These are phyloP conservation scores for Arxiozyma bovina DNA, from an alignment of 1,139 yeast genomes.

Conservation along the genomic window DNA sequence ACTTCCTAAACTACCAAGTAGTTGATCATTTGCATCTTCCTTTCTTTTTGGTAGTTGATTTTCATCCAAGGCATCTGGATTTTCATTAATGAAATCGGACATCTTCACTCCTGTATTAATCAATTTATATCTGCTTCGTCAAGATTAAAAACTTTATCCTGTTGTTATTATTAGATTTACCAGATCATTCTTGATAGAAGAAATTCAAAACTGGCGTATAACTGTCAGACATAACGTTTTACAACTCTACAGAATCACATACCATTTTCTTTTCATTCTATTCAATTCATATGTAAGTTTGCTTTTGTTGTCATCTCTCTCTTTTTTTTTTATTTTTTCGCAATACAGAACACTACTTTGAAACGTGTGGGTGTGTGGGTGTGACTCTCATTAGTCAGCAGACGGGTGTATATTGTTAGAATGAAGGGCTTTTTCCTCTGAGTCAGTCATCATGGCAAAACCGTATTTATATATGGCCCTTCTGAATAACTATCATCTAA, in stretches of 20 bases:
- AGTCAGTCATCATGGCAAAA: not conserved
- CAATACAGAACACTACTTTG: not conserved
- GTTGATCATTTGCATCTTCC: slow-evolving; percentile 22
- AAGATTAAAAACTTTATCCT: not conserved
- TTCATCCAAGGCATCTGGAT: slow-evolving; percentile 76
- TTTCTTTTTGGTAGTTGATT: slow-evolving; percentile 66
- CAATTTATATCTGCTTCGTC: not conserved
- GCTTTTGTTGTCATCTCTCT: not conserved
- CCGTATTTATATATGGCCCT: too few relatives aligned
- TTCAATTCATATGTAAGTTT: not conserved
- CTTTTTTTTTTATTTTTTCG: not conserved
- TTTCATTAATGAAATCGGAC: slow-evolving; percentile 79
- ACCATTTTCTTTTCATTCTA: not conserved
- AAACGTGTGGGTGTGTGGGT: not conserved
- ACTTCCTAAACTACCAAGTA: slow-evolving; percentile 20
- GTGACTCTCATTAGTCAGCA: not conserved
- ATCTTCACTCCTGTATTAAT: slow-evolving; percentile 12
- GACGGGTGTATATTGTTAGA: not conserved
- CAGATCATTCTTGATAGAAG: not conserved
- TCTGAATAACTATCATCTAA: not conserved
- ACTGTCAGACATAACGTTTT: not conserved
- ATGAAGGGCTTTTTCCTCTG: not conserved
- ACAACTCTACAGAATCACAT: not conserved
- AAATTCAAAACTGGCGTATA: too few relatives aligned
- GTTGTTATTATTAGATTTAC: too few relatives aligned